Percentiles rank a stretch among this genome's conserved stretches.
phyloP scores from a whole-genome alignment of 148 eudicot species.

The Diospyros kaki region DNA sequence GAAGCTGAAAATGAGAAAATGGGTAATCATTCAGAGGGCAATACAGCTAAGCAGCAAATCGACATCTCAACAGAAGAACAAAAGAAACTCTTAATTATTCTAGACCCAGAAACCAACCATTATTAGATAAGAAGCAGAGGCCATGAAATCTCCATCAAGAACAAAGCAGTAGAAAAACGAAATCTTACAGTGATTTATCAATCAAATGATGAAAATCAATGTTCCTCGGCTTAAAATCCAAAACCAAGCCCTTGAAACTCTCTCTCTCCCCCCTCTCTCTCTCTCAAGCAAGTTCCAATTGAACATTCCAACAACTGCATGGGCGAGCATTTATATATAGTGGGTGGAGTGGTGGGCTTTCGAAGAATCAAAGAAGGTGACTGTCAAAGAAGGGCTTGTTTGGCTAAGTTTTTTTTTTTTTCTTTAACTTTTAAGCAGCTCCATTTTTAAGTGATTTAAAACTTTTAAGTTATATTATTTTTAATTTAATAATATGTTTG shows the following conservation, averaged over 20 bases:
- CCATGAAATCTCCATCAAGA: neutral
- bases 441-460: too few species aligned
- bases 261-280: neutral
- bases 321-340: neutral
- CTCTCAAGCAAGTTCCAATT: constrained; percentile 9
- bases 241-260: constrained; percentile 1
- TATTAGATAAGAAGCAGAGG: neutral
- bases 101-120: neutral
- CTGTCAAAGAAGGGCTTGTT: too few species aligned
- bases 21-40: neutral
- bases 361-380: too few species aligned
- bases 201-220: neutral
- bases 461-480: too few species aligned
- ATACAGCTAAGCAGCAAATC: neutral
- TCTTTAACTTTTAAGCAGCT: too few species aligned
- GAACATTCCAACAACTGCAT: neutral
- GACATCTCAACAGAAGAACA: neutral
- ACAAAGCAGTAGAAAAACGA: neutral
- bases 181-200: neutral
- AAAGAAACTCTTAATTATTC: neutral
- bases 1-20: neutral
- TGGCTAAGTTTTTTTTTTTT: too few species aligned
- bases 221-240: constrained; percentile 5
- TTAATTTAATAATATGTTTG: too few species aligned
- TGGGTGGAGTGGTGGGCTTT: too few species aligned